Evolutionary conservation across 1,139 yeast species (phyloP).

Genomic region (Diutina pseudorugosa): DNA sequence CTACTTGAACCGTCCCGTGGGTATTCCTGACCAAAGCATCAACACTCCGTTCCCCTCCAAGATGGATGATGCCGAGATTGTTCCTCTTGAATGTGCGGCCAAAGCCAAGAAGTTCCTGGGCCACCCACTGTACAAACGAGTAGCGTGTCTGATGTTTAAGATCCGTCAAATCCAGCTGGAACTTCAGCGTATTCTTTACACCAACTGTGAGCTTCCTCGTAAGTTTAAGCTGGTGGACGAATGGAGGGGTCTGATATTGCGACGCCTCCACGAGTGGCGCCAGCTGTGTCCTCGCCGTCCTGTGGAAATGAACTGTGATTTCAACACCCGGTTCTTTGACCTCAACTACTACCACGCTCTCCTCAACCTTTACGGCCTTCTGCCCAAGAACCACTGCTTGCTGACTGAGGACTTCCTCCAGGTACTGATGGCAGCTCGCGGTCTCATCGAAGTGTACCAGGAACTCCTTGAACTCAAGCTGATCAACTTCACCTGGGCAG

Average conservation of each 20-base stretch:
- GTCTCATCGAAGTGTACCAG: slow-evolving; percentile 51
- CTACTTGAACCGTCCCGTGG: slow-evolving; percentile 61
- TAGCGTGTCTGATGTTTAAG: slow-evolving; percentile 1
- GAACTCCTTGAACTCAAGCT: slow-evolving; percentile 42
- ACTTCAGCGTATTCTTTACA: slow-evolving; percentile 60
- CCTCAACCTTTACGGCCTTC: slow-evolving; percentile 61
- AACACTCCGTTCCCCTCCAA: slow-evolving; percentile 58
- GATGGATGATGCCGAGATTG: slow-evolving; percentile 57
- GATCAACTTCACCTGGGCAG: slow-evolving; percentile 87
- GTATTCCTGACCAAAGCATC: slow-evolving; percentile 61
- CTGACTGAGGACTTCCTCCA: slow-evolving; percentile 39
- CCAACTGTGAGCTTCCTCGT: slow-evolving; percentile 60
- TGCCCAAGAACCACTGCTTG: slow-evolving; percentile 54
- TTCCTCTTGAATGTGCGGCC: slow-evolving; percentile 9
- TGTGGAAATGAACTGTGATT: slow-evolving; percentile 60
- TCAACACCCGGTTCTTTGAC: slow-evolving; percentile 55
- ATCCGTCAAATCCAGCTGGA: slow-evolving; percentile 11
- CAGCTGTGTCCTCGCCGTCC: slow-evolving; percentile 42
- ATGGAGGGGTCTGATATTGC: slow-evolving; percentile 46
- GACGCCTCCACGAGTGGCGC: slow-evolving; percentile 51
- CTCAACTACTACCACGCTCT: slow-evolving; percentile 71
- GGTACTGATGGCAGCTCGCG: slow-evolving; percentile 54
- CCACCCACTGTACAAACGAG: slow-evolving; percentile 1
- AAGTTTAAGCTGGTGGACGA: slow-evolving; percentile 38
- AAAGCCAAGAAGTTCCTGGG: not conserved